Base-by-base conservation (phyloP, 2,329 filamentous ascomycete genomes). In the Cadophora sp. region DNA sequence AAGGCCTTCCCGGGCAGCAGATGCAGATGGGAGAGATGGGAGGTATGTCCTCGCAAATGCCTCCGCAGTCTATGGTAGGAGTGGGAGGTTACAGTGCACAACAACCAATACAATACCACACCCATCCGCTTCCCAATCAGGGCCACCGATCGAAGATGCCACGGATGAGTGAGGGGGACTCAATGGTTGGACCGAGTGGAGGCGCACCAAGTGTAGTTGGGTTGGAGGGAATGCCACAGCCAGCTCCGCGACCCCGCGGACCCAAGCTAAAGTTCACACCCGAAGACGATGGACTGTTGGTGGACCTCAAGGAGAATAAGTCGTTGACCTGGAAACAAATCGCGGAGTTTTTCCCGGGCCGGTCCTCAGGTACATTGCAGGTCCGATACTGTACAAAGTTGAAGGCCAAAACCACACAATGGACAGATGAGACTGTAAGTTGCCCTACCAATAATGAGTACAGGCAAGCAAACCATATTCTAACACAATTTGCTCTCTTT, bases 241-340 rank as follows among this genome's bases (percentile, higher is more conserved):
- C 94, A 63, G 94, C 93, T 51, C 87, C 91, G 62, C 84, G 91
- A 73, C 94, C 94, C 11, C 88, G 92, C 68, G 93, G 93, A 3
- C 94, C 94, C 7, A 97, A 97, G 81, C 84, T 97, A 73, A 97
- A 97, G 80, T 97, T 97, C 77, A 97, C 94, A 0, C 89, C 92
- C 11, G 94, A 97, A 78, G 94, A 97, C 77, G 94, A 97, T 79
- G 89, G 92, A 72, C 82, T 97, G 58, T 84, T 97, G 63, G 90
- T 97, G 65, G 92, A 97, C 76, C 83, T 97, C 69, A 97, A 97
- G 79, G 94, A 97, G 80, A 94, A 96, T 76, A 96, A 96, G 79
- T 94, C 93, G 76, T 83, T 97, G 77, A 97, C 94, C 4, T 97
- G 94, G 94, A 97, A 97, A 81, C 94, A 97, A 83, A 97, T 97